These are phyloP conservation scores for Poteriospumella lacustris DNA, from an alignment of 108 stramenopile genomes.

Conservation along the genomic window DNA sequence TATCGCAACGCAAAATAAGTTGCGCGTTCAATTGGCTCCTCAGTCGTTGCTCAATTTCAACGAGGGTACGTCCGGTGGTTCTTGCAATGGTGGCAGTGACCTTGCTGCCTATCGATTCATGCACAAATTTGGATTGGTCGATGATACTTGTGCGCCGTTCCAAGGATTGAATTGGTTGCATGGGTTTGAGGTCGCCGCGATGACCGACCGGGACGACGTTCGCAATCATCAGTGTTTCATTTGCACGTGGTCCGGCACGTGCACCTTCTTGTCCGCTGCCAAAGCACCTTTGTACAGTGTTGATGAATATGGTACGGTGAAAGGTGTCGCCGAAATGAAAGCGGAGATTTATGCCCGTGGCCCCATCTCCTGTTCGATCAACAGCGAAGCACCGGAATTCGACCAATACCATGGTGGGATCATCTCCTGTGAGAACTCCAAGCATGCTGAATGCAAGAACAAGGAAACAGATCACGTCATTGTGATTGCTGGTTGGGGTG, in stretches of 20 bases:
- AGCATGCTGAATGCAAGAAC: background rate
- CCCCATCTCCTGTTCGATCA: conserved; percentile 75
- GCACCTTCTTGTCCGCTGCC: conserved; percentile 1
- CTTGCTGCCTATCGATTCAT: conserved; percentile 48
- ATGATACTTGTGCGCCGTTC: conserved; percentile 24
- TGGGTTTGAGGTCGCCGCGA: conserved; percentile 31
- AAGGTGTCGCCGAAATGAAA: conserved; percentile 56
- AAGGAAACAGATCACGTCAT: conserved; percentile 71
- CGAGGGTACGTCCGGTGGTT: conserved; percentile 50
- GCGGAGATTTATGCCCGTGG: conserved; percentile 84
- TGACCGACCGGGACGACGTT: background rate
- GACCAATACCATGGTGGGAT: conserved; percentile 72
- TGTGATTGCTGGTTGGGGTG: conserved; percentile 81
- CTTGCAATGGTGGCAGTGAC: conserved; percentile 74
- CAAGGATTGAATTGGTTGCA: conserved; percentile 9
- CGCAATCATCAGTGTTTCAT: conserved; percentile 11
- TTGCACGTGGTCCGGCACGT: conserved; percentile 12
- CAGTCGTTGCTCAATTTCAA: conserved; percentile 22
- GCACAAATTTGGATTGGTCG: conserved; percentile 22
- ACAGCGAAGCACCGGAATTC: conserved; percentile 61
- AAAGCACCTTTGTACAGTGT: conserved; percentile 50
- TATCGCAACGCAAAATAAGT: background rate
- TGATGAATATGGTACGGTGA: conserved; percentile 76
- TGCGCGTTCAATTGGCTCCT: conserved; percentile 15
- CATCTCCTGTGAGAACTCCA: conserved; percentile 49